Evolutionary conservation across 768 basidiomycete species (phyloP).

Genomic region (Dendrothele bispora): DNA sequence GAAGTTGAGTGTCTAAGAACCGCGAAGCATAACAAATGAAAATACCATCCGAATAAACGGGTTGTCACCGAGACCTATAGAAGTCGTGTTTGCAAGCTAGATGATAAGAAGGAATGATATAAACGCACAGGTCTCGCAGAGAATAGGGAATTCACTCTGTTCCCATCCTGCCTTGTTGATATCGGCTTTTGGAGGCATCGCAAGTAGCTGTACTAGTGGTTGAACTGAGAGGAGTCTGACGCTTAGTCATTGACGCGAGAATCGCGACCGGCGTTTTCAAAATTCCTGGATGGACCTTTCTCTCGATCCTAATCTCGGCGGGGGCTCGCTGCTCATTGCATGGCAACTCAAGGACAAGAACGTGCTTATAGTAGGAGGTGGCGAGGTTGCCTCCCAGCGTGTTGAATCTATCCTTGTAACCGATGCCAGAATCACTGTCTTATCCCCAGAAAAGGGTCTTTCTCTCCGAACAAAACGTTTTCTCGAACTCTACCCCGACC

Average conservation of each 20-base stretch:
- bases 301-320: slow-evolving; percentile 28
- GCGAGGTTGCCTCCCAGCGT: slow-evolving; percentile 86
- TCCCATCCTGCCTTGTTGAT: slow-evolving; percentile 96
- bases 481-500: slow-evolving; percentile 46
- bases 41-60: slow-evolving; percentile 94
- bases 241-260: not conserved
- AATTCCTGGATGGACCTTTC: slow-evolving; percentile 9
- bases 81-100: not conserved
- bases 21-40: not conserved
- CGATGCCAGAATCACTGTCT: slow-evolving; percentile 74
- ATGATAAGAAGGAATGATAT: slow-evolving; percentile 6
- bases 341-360: slow-evolving; percentile 86
- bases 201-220: not conserved
- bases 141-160: slow-evolving; percentile 89
- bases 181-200: slow-evolving; percentile 82
- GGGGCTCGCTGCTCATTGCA: slow-evolving; percentile 85
- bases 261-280: not conserved
- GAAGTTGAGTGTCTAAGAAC: not conserved
- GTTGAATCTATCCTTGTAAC: slow-evolving; percentile 83
- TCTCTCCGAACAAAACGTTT: slow-evolving; percentile 55
- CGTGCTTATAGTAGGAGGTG: slow-evolving; percentile 93
- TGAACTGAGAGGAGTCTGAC: not conserved
- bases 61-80: slow-evolving; percentile 78
- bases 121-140: slow-evolving; percentile 86
- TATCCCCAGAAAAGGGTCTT: slow-evolving; percentile 71